Conservation (phyloP, 805 yeast genomes). For the Kluyveromyces nonfermentans region DNA sequence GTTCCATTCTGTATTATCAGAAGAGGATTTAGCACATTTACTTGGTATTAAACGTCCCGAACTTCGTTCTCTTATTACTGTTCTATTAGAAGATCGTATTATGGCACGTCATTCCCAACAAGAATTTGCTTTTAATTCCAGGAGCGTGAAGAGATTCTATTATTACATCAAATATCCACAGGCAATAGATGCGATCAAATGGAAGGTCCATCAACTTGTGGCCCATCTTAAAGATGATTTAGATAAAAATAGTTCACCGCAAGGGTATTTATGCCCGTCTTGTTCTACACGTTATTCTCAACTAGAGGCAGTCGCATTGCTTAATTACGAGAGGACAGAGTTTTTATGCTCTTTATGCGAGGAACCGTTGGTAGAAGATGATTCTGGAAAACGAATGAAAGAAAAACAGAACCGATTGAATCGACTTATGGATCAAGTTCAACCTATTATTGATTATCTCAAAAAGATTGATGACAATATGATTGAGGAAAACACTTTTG, state of each 20-base stretch:
- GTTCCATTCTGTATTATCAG: slow-evolving; percentile 82
- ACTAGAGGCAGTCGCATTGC: slow-evolving; percentile 74
- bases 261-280: slow-evolving; percentile 84
- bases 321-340: slow-evolving; percentile 70
- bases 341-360: slow-evolving; percentile 84
- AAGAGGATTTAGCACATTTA: slow-evolving; percentile 78
- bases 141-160: slow-evolving; percentile 68
- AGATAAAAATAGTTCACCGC: slow-evolving; percentile 79
- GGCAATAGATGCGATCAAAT: slow-evolving; percentile 90
- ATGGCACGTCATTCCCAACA: slow-evolving; percentile 63
- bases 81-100: slow-evolving; percentile 75
- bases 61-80: slow-evolving; percentile 70
- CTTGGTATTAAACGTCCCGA: slow-evolving; percentile 82
- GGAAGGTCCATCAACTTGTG: slow-evolving; percentile 89
- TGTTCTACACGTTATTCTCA: slow-evolving; percentile 78
- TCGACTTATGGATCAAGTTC: slow-evolving; percentile 77
- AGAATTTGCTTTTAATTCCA: slow-evolving; percentile 52
- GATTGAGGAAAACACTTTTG: slow-evolving; percentile 84
- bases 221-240: slow-evolving; percentile 71
- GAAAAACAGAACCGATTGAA: slow-evolving; percentile 76
- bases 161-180: slow-evolving; percentile 85
- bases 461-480: slow-evolving; percentile 73
- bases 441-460: slow-evolving; percentile 75
- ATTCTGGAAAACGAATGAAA: slow-evolving; percentile 71
- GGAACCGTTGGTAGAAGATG: slow-evolving; percentile 73